These are phyloP conservation scores for Phylloporus sp. DNA, from an alignment of 768 basidiomycete genomes.

Conservation along the genomic window DNA sequence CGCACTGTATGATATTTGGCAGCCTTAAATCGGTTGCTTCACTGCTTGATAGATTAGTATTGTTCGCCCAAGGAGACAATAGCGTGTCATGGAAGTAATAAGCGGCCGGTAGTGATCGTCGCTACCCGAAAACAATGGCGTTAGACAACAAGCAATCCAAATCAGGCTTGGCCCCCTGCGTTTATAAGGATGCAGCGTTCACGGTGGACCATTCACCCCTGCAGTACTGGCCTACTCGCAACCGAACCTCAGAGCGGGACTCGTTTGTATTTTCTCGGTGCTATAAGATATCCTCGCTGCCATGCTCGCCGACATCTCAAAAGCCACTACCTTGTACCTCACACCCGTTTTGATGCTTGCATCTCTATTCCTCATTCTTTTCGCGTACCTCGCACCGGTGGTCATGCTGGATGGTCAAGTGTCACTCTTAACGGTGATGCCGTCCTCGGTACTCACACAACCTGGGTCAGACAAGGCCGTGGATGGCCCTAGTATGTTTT, in stretches of 20 bases:
- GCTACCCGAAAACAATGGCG: slow-evolving; percentile 13
- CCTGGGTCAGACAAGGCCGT: slow-evolving; percentile 31
- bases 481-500: slow-evolving; percentile 66
- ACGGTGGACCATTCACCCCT: not conserved
- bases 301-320: slow-evolving; percentile 73
- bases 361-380: slow-evolving; percentile 59
- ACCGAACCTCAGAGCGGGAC: slow-evolving; percentile 19
- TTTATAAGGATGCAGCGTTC: slow-evolving; percentile 14
- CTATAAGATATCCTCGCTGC: not conserved
- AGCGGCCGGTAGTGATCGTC: not conserved
- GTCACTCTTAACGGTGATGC: slow-evolving; percentile 60
- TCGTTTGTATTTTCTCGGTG: not conserved
- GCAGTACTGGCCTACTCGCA: slow-evolving; percentile 25
- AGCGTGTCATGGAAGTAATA: not conserved
- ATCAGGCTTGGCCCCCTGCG: not conserved
- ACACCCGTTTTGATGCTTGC: slow-evolving; percentile 64
- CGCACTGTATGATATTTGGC: slow-evolving; percentile 24
- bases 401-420: slow-evolving; percentile 59
- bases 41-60: not conserved
- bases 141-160: slow-evolving; percentile 11
- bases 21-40: slow-evolving; percentile 1
- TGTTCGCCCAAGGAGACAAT: slow-evolving; percentile 5
- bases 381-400: slow-evolving; percentile 66
- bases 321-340: slow-evolving; percentile 63
- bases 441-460: slow-evolving; percentile 44